Percentiles rank a stretch among this genome's conserved stretches.
These are phyloP conservation scores for Blastosporella zonata DNA, from an alignment of 1,284 basidiomycete genomes.

Conservation along the genomic window DNA sequence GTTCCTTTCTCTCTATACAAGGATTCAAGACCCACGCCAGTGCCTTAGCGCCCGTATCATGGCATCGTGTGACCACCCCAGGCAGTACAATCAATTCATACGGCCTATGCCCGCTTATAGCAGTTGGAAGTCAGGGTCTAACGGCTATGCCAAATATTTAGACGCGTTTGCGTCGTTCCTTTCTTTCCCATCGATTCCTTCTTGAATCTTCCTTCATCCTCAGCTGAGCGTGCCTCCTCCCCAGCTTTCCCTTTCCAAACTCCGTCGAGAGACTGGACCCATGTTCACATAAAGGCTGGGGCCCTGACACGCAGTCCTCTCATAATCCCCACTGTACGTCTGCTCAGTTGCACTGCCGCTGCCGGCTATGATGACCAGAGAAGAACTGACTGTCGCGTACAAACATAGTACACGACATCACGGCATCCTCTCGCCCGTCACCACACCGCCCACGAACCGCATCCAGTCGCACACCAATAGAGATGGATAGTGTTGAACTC, in stretches of 20 bases:
- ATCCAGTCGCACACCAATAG: not conserved
- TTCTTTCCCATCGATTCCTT: conserved; percentile 20
- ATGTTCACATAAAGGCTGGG: conserved; percentile 19
- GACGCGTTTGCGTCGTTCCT: conserved; percentile 14
- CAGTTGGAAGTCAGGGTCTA: not conserved
- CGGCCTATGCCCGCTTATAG: conserved; percentile 10
- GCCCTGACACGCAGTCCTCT: conserved; percentile 5
- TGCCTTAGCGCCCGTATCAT: not conserved
- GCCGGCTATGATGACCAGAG: conserved; percentile 8
- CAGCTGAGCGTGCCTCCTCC: conserved; percentile 1
- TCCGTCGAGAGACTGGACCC: conserved; percentile 7
- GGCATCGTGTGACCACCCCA: conserved; percentile 10
- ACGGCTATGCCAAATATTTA: conserved; percentile 16
- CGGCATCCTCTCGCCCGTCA: not conserved
- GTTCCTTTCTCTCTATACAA: not conserved
- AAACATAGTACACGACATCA: conserved; percentile 5
- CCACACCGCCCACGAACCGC: not conserved
- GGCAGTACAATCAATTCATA: conserved; percentile 9
- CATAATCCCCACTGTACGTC: conserved; percentile 13
- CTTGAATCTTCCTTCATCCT: conserved; percentile 14
- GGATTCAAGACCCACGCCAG: not conserved
- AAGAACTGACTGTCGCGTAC: conserved; percentile 7
- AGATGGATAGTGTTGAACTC: not conserved
- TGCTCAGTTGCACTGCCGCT: not conserved
- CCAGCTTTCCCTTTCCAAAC: conserved; percentile 5